phyloP scores from a whole-genome alignment of 352 stramenopile species.

The Peronospora destructor region DNA sequence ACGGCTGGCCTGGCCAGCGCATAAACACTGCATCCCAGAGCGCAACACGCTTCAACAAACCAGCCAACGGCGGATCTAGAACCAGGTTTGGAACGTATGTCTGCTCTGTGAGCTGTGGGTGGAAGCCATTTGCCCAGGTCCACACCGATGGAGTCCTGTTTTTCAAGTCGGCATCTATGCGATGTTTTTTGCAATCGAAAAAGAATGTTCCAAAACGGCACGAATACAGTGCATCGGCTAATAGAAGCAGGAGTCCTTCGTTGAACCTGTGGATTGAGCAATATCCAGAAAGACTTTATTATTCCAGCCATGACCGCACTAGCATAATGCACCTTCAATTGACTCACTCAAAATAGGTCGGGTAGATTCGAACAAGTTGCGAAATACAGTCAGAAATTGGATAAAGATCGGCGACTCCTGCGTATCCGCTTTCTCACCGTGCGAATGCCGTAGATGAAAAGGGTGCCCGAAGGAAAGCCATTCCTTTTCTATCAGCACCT shows the following conservation, averaged over 20 bases:
- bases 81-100: constrained; percentile 41
- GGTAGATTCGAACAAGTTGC: constrained; percentile 88
- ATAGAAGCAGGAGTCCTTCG: constrained; percentile 83
- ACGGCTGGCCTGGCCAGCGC: constrained; percentile 59
- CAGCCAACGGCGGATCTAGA: constrained; percentile 50
- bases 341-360: constrained; percentile 91
- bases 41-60: constrained; percentile 52
- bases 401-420: constrained; percentile 83
- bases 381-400: constrained; percentile 80
- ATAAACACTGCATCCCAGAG: constrained; percentile 73
- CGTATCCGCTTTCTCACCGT: constrained; percentile 70
- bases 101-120: constrained; percentile 48
- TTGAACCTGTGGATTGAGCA: constrained; percentile 81
- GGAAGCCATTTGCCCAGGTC: constrained; percentile 81
- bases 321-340: background rate
- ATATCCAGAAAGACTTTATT: constrained; percentile 1
- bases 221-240: constrained; percentile 94
- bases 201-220: constrained; percentile 98
- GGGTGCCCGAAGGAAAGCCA: constrained; percentile 78
- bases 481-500: constrained; percentile 81
- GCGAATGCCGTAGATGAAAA: constrained; percentile 71
- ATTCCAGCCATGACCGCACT: background rate
- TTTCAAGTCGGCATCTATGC: constrained; percentile 46
- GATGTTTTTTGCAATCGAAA: constrained; percentile 90
- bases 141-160: constrained; percentile 67